Conservation (phyloP, 2,329 filamentous ascomycete species). For the Colletotrichum eleusines region DNA sequence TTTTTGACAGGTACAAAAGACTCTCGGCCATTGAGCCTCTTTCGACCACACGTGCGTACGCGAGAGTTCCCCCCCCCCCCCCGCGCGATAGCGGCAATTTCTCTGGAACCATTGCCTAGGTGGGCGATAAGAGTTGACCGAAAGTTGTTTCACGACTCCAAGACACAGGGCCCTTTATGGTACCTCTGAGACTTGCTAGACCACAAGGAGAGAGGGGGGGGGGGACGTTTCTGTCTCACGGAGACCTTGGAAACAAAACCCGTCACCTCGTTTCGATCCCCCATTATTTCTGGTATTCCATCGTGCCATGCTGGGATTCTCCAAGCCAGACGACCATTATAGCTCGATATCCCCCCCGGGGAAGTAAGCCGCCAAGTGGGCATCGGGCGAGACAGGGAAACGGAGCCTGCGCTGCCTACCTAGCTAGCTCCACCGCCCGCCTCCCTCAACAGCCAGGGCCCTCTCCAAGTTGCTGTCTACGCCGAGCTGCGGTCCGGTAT, state of each 20-base stretch:
- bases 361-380: background rate
- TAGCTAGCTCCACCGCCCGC: background rate
- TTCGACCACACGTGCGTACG: slow-evolving; percentile 5
- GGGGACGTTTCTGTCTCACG: slow-evolving; percentile 2
- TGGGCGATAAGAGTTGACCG: slow-evolving; percentile 3
- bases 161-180: background rate
- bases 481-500: background rate
- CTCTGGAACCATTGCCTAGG: slow-evolving; percentile 3
- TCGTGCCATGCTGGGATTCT: background rate
- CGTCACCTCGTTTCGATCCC: background rate
- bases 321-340: background rate
- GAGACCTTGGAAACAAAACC: background rate
- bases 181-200: background rate
- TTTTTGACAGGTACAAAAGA: background rate
- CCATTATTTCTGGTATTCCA: background rate
- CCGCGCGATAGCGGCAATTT: slow-evolving; percentile 1
- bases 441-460: slow-evolving; percentile 16
- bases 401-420: background rate
- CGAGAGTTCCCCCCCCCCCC: background rate
- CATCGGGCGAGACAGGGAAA: background rate
- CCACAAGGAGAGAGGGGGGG: background rate
- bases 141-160: slow-evolving; percentile 21
- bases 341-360: background rate
- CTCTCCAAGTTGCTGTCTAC: background rate
- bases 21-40: slow-evolving; percentile 27